phyloP scores from a whole-genome alignment of 1,139 yeast genomes.

The Geotrichum bryndzae region DNA sequence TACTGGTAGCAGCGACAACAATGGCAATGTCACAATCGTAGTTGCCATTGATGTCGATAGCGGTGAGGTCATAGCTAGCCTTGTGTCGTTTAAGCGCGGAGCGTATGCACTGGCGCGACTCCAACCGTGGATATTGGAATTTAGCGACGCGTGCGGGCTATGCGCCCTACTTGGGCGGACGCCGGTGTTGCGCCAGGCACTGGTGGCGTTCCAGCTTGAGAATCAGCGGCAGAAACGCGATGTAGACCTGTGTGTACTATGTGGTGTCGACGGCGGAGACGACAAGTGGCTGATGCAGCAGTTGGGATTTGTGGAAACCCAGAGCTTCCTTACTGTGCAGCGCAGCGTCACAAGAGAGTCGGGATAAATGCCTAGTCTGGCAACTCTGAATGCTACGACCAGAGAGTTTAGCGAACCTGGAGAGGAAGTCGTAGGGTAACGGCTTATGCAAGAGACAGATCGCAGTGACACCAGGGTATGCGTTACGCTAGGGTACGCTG shows the following conservation, averaged over 20 bases:
- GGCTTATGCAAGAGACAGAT: not conserved
- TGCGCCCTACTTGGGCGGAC: conserved; percentile 46
- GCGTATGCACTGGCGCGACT: conserved; percentile 34
- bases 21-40: not conserved
- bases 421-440: not conserved
- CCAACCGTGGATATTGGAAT: conserved; percentile 46
- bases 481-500: too few relatives aligned
- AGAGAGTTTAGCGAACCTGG: not conserved
- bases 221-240: not conserved
- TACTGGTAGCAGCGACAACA: not conserved
- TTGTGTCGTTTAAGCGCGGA: conserved; percentile 47
- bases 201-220: not conserved
- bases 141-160: conserved; percentile 44
- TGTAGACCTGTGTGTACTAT: not conserved
- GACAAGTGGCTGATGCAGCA: conserved; percentile 16
- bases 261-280: not conserved
- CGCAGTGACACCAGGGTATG: too few relatives aligned
- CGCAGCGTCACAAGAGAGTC: not conserved
- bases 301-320: conserved; percentile 15
- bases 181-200: not conserved
- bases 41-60: not conserved
- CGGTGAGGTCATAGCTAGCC: conserved; percentile 45
- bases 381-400: not conserved
- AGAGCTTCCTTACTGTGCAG: not conserved
- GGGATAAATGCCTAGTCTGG: not conserved